Evolutionary conservation across 768 basidiomycete genomes (phyloP).

Genomic region (Termitomyces sp.): DNA sequence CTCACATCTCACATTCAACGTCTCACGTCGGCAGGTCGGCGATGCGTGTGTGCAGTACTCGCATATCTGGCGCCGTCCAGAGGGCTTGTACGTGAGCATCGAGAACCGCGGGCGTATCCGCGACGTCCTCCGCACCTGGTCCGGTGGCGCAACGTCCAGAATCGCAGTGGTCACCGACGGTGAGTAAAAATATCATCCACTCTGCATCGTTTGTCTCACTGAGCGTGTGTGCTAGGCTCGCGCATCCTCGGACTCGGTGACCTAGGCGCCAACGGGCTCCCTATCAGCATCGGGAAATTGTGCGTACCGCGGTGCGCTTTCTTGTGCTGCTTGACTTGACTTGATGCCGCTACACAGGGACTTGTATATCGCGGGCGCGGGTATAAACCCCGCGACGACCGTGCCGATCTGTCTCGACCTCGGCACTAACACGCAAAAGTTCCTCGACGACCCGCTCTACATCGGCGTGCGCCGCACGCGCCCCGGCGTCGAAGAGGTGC

Average conservation of each 20-base stretch:
- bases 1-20: neutral
- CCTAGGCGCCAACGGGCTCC: conserved; percentile 42
- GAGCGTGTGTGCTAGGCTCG: conserved; percentile 34
- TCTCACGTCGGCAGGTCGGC: conserved; percentile 38
- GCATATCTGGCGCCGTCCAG: conserved; percentile 61
- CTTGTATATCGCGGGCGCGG: conserved; percentile 69
- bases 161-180: conserved; percentile 82
- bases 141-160: conserved; percentile 37
- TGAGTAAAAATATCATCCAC: conserved; percentile 19
- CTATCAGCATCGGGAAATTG: conserved; percentile 73
- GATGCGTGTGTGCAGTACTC: conserved; percentile 71
- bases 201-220: neutral
- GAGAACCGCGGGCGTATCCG: conserved; percentile 62
- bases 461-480: conserved; percentile 61
- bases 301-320: conserved; percentile 23
- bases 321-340: neutral
- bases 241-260: conserved; percentile 69
- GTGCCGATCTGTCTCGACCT: conserved; percentile 70
- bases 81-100: conserved; percentile 59
- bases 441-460: conserved; percentile 70
- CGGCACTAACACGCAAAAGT: conserved; percentile 68
- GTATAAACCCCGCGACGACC: conserved; percentile 49
- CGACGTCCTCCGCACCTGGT: conserved; percentile 50
- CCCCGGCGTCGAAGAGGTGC: conserved; percentile 38
- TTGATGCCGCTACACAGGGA: conserved; percentile 29